Evolutionary conservation across 257 asterid species (phyloP), one percentile per base, ranked within the genome.

Genomic region (Ajuga chamaepitys): DNA sequence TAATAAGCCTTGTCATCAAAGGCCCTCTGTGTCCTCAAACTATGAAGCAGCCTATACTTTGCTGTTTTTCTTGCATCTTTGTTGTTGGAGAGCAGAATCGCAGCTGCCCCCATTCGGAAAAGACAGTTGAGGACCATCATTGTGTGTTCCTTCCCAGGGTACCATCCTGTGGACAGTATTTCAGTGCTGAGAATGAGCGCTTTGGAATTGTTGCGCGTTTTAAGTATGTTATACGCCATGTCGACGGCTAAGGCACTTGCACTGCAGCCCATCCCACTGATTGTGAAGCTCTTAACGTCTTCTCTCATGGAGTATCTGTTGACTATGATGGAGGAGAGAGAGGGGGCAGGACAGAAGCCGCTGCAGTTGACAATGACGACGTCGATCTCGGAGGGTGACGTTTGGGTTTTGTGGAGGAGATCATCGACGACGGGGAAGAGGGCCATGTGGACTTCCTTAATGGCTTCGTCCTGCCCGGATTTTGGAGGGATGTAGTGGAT

Each of bases 241-340:
- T 88, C 95, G 2, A 89, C 24, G 5, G 89, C 95, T 37, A 86
- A 17, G 1, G 95, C 89, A 47, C 96, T 92, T 0, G 88, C 98
- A 24, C 95, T 82, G 82, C 98, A 92, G 38, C 98, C 98, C 98
- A 92, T 92, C 10, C 98, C 98, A 30, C 86, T 77, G 1, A 92
- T 12, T 1, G 70, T 87, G 66, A 74, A 92, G 81, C 89, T 83
- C 44, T 80, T 89, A 1, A 89, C 69, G 17, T 83, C 95, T 41
- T 89, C 87, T 44, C 86, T 80, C 83, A 92, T 67, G 4, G 64
- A 18, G 51, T 50, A 86, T 12, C 66, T 58, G 75, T 78, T 85
- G 45, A 87, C 42, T 1, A 92, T 52, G 20, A 87, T 77, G 35
- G 93, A 74, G 0, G 95, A 73, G 9, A 92, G 97, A 0, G 95